Conservation (phyloP, 1,139 yeast genomes). For the Taiozyma sp. region DNA sequence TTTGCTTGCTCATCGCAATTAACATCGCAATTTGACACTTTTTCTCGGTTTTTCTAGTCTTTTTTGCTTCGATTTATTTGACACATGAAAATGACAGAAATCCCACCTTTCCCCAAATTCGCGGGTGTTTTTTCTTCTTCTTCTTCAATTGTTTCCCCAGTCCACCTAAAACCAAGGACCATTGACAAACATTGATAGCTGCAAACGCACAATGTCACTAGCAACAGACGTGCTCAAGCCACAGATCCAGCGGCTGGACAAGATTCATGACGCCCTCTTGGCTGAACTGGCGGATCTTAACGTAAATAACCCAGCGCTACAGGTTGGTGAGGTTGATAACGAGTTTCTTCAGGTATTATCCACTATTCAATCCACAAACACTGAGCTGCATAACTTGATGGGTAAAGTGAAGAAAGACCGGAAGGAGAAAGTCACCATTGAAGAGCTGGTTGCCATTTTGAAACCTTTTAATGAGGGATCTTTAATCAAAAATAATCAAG, state of each 20-base stretch:
- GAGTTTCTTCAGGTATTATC: background rate
- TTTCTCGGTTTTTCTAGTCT: no score
- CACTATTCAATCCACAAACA: background rate
- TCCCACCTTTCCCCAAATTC: no score
- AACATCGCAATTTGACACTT: no score
- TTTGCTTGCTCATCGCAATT: no score
- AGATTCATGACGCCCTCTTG: background rate
- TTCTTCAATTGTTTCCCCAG: no score
- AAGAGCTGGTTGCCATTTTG: conserved; percentile 17
- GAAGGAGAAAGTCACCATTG: conserved; percentile 8
- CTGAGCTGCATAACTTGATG: background rate
- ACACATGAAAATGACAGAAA: no score
- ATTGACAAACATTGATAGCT: background rate
- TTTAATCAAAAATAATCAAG: background rate
- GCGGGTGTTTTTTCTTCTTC: no score
- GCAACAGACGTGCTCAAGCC: background rate
- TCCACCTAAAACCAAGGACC: background rate
- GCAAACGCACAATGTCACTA: background rate
- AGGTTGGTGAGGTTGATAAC: background rate
- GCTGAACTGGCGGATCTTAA: background rate
- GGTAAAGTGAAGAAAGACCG: background rate
- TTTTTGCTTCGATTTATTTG: no score
- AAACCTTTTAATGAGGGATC: conserved; percentile 25
- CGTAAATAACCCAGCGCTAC: background rate
- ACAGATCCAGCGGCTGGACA: background rate